Percentiles rank a stretch among this genome's conserved stretches.
Conservation (phyloP, 805 yeast genomes). For the Metschnikowia santaceciliae region DNA sequence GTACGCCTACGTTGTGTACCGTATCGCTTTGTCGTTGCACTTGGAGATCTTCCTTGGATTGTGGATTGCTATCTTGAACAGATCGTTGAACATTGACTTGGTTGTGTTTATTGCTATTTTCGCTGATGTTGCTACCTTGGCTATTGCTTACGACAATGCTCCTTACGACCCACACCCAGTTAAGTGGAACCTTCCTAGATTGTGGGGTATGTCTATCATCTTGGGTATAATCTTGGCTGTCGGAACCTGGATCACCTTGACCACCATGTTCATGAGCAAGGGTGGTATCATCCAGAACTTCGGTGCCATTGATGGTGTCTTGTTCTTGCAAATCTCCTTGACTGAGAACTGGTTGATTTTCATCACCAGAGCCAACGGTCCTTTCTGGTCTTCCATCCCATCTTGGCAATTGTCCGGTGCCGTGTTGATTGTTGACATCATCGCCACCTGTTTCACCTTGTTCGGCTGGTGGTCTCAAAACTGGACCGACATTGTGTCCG, state of each 20-base stretch:
- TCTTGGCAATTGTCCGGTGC: constrained; percentile 97
- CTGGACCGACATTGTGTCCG: constrained; percentile 95
- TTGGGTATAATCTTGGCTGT: constrained; percentile 83
- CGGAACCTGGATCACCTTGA: constrained; percentile 92
- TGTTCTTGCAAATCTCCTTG: constrained; percentile 89
- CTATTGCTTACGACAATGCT: constrained; percentile 97
- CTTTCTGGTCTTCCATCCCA: constrained; percentile 96
- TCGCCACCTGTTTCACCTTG: constrained; percentile 87
- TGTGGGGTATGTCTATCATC: constrained; percentile 93
- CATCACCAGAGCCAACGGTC: constrained; percentile 96
- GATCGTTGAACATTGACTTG: constrained; percentile 81
- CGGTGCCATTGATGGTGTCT: constrained; percentile 89
- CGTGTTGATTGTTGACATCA: constrained; percentile 81
- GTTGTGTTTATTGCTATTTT: constrained; percentile 95
- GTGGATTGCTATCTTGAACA: constrained; percentile 93
- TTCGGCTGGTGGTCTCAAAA: constrained; percentile 98
- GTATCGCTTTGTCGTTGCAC: constrained; percentile 93
- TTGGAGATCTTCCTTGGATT: constrained; percentile 92
- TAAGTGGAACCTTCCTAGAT: constrained; percentile 94
- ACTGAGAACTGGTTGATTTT: constrained; percentile 97
- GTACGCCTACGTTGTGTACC: constrained; percentile 97
- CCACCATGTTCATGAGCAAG: constrained; percentile 85
- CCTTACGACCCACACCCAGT: constrained; percentile 91
- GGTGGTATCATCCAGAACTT: constrained; percentile 96
- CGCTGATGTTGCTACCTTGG: constrained; percentile 95